Percentiles rank a stretch among this genome's conserved stretches.
Evolutionary conservation across 192 early-diverging fungal species (phyloP).

Genomic region (Entophlyctis luteolus): DNA sequence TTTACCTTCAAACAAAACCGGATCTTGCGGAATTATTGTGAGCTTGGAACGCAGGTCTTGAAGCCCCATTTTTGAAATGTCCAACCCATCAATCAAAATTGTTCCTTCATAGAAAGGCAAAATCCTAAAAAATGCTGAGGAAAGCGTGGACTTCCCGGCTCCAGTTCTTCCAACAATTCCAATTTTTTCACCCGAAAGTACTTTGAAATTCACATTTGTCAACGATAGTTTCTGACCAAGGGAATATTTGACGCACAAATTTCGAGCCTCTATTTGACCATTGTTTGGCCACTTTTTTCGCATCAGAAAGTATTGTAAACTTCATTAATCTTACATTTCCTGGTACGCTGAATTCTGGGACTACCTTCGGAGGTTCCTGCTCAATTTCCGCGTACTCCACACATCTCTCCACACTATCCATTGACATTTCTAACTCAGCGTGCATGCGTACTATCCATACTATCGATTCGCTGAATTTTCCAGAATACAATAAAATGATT

Average conservation of each 20-base stretch:
- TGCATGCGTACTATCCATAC: constrained; percentile 76
- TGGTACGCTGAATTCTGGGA: constrained; percentile 45
- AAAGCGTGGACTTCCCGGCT: constrained; percentile 70
- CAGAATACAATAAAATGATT: constrained; percentile 13
- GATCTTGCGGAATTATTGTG: constrained; percentile 51
- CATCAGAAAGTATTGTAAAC: neutral
- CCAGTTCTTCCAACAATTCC: constrained; percentile 60
- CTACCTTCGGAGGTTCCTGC: constrained; percentile 67
- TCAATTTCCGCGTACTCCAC: constrained; percentile 75
- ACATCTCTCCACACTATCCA: constrained; percentile 79
- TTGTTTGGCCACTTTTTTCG: constrained; percentile 32
- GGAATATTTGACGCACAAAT: constrained; percentile 38
- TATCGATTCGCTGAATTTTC: constrained; percentile 20
- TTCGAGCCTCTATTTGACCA: constrained; percentile 30
- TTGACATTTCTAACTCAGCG: constrained; percentile 74
- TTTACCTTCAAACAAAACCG: constrained; percentile 47
- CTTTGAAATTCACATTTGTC: constrained; percentile 29
- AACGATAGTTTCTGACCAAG: constrained; percentile 38
- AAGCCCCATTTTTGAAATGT: constrained; percentile 56
- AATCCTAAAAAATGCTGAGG: constrained; percentile 67
- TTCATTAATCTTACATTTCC: neutral
- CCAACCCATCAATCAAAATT: constrained; percentile 65
- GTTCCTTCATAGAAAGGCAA: constrained; percentile 53
- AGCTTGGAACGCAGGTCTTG: constrained; percentile 49
- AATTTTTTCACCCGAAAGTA: constrained; percentile 40